Conservation (phyloP, 345 rosid species). For the Arabidopsis suecica region DNA sequence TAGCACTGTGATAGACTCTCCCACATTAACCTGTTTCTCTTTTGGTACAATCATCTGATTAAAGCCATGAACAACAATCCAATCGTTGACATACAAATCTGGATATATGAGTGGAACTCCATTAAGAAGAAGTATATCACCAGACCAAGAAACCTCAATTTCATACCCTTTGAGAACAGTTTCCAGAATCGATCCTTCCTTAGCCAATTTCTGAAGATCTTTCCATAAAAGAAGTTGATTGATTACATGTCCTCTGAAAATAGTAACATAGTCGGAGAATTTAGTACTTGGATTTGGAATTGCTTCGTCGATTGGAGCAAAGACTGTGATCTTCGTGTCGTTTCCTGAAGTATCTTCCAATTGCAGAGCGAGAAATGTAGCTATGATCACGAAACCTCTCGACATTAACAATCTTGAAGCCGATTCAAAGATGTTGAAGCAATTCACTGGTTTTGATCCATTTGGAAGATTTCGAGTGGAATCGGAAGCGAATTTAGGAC, state of each 20-base stretch:
- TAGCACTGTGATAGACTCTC: slow-evolving; percentile 47
- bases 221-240: slow-evolving; percentile 45
- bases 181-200: slow-evolving; percentile 39
- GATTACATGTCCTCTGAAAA: slow-evolving; percentile 49
- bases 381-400: slow-evolving; percentile 48
- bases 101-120: slow-evolving; percentile 51
- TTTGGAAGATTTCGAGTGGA: neutral
- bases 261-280: slow-evolving; percentile 42
- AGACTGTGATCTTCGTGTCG: slow-evolving; percentile 51
- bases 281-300: slow-evolving; percentile 28
- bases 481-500: slow-evolving; percentile 1
- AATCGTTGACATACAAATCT: slow-evolving; percentile 45
- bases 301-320: slow-evolving; percentile 53
- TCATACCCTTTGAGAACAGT: slow-evolving; percentile 45
- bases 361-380: slow-evolving; percentile 54
- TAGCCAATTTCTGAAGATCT: slow-evolving; percentile 40
- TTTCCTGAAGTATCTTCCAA: slow-evolving; percentile 24
- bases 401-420: slow-evolving; percentile 50
- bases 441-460: slow-evolving; percentile 3
- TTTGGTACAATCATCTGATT: slow-evolving; percentile 39
- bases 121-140: slow-evolving; percentile 51
- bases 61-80: slow-evolving; percentile 57
- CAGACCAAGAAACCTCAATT: slow-evolving; percentile 49
- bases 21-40: slow-evolving; percentile 29
- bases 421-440: slow-evolving; percentile 39